Percentiles rank a stretch among this genome's conserved stretches.
Evolutionary conservation across 768 basidiomycete species (phyloP).

Genomic region (Agaricus blazei): DNA sequence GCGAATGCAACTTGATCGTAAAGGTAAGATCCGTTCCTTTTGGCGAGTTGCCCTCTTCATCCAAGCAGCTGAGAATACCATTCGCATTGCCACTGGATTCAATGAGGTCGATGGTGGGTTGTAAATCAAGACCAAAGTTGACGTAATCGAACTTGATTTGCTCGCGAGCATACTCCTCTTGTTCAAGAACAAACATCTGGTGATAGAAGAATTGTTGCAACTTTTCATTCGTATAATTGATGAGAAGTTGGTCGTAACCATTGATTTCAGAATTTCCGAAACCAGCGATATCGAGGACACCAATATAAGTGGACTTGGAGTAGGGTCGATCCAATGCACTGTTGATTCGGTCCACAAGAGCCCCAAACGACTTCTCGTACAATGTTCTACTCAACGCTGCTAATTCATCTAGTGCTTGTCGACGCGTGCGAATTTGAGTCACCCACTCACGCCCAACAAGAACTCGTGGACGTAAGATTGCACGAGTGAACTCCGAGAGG

Average conservation of each 20-base stretch:
- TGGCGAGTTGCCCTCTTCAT: slow-evolving; percentile 99
- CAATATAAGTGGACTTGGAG: slow-evolving; percentile 91
- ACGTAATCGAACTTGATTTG: slow-evolving; percentile 97
- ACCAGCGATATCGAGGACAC: slow-evolving; percentile 97
- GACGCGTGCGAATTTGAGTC: slow-evolving; percentile 83
- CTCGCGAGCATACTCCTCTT: slow-evolving; percentile 96
- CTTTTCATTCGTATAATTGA: slow-evolving; percentile 99
- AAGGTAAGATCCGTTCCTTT: slow-evolving; percentile 94
- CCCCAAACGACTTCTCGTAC: slow-evolving; percentile 95
- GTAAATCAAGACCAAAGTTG: slow-evolving; percentile 95
- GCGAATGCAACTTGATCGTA: slow-evolving; percentile 80
- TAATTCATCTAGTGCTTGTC: slow-evolving; percentile 92
- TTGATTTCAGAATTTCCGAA: slow-evolving; percentile 97
- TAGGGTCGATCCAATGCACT: slow-evolving; percentile 90
- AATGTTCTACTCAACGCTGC: slow-evolving; percentile 89
- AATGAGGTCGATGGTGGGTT: slow-evolving; percentile 98
- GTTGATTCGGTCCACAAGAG: slow-evolving; percentile 93
- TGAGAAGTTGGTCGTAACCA: slow-evolving; percentile 94
- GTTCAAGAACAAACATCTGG: slow-evolving; percentile 99
- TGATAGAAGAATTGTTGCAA: slow-evolving; percentile 98
- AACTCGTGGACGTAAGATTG: slow-evolving; percentile 83
- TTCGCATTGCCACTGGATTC: slow-evolving; percentile 78
- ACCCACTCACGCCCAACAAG: slow-evolving; percentile 98
- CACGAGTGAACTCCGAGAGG: slow-evolving; percentile 81
- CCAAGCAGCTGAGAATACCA: slow-evolving; percentile 88